These are phyloP conservation scores for Thelonectria blattea DNA, from an alignment of 2,329 filamentous ascomycete genomes.

Conservation along the genomic window DNA sequence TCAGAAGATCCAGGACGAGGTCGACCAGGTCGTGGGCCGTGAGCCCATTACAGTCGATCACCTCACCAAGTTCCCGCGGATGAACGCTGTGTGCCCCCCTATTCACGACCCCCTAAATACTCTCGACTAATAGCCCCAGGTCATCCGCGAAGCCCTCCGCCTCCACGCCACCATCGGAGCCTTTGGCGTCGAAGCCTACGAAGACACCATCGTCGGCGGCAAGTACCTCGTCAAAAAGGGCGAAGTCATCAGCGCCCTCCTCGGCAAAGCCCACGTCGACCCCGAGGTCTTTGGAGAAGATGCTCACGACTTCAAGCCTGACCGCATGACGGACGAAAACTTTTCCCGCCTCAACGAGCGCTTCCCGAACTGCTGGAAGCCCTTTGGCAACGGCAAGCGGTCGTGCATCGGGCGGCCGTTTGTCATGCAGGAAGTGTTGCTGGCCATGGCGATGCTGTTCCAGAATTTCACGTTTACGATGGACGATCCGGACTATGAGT, in stretches of 20 bases:
- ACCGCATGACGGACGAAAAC: constrained; percentile 73
- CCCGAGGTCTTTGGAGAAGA: constrained; percentile 69
- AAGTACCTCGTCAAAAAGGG: constrained; percentile 65
- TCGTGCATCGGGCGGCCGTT: constrained; percentile 77
- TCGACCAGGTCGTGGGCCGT: constrained; percentile 68
- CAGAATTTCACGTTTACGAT: constrained; percentile 74
- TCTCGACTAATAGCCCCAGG: too few relatives aligned
- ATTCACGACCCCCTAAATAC: too few relatives aligned
- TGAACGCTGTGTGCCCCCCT: constrained; percentile 54
- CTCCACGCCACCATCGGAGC: constrained; percentile 65
- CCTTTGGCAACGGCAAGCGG: constrained; percentile 75
- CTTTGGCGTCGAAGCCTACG: constrained; percentile 60
- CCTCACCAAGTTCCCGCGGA: constrained; percentile 68
- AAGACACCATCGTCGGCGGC: constrained; percentile 62
- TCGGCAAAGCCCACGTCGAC: constrained; percentile 65
- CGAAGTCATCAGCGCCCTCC: constrained; percentile 55
- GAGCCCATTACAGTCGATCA: constrained; percentile 65
- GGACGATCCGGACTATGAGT: constrained; percentile 62
- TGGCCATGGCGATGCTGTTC: constrained; percentile 67
- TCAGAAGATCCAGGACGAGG: constrained; percentile 68
- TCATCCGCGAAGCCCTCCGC: constrained; percentile 70
- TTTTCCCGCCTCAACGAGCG: constrained; percentile 67
- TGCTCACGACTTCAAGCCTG: constrained; percentile 69
- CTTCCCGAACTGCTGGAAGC: constrained; percentile 70
- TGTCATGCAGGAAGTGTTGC: constrained; percentile 74